Percentiles rank a stretch among this genome's conserved stretches.
Conservation (phyloP, 2,329 filamentous ascomycete genomes). For the Colletotrichum gloeosporioides region DNA sequence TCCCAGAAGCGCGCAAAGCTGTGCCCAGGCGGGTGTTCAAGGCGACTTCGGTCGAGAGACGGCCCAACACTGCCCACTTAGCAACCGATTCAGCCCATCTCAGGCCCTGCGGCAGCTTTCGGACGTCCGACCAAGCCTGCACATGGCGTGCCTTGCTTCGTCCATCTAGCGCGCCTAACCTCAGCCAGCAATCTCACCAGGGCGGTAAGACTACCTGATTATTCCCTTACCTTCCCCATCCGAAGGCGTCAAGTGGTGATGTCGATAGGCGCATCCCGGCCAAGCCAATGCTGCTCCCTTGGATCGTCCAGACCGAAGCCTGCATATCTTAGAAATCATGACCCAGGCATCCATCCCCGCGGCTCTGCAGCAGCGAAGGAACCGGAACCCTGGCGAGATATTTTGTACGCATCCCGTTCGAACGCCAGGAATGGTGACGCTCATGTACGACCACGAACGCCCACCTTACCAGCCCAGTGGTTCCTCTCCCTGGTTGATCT, state of each 20-base stretch:
- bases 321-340: constrained; percentile 11
- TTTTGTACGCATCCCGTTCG: background rate
- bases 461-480: background rate
- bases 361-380: background rate
- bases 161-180: constrained; percentile 9
- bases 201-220: background rate
- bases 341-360: background rate
- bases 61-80: background rate
- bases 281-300: constrained; percentile 1
- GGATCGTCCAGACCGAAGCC: constrained; percentile 4
- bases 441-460: background rate
- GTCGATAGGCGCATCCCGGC: background rate
- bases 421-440: background rate
- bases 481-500: background rate
- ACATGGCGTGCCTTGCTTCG: constrained; percentile 15
- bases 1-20: background rate
- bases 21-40: background rate
- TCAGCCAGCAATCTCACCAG: background rate
- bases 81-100: background rate
- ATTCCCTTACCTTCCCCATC: background rate
- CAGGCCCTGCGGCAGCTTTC: constrained; percentile 5
- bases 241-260: background rate
- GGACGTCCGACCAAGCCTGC: constrained; percentile 21
- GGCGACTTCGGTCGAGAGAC: background rate
- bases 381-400: background rate